phyloP scores from a whole-genome alignment of 495 filamentous ascomycete genomes.

The Rusavskia elegans region DNA sequence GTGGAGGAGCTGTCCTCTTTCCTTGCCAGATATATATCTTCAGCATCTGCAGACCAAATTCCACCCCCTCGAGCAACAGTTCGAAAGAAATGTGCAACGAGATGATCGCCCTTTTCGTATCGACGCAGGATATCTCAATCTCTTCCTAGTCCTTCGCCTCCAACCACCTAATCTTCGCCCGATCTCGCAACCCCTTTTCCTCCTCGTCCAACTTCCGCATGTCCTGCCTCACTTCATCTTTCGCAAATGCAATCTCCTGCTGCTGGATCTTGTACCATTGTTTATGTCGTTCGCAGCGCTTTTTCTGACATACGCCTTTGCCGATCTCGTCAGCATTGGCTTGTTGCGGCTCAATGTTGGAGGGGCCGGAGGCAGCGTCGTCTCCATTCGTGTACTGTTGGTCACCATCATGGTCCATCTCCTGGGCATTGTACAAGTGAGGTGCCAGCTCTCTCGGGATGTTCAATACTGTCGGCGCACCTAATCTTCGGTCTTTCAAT shows the following conservation, averaged over 20 bases:
- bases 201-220: conserved; percentile 28
- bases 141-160: conserved; percentile 6
- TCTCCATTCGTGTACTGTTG: conserved; percentile 8
- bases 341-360: conserved; percentile 12
- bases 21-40: no score
- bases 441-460: conserved; percentile 13
- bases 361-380: conserved; percentile 17
- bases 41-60: no score
- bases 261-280: conserved; percentile 36
- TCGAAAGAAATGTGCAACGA: no score
- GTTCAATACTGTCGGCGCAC: conserved; percentile 10
- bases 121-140: neutral
- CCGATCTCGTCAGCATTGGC: conserved; percentile 20
- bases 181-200: conserved; percentile 28
- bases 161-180: conserved; percentile 31
- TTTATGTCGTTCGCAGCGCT: conserved; percentile 35
- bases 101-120: no score
- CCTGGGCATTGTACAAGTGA: conserved; percentile 2
- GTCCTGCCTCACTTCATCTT: conserved; percentile 23
- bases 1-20: no score
- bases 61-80: no score
- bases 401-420: neutral
- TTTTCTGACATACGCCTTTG: conserved; percentile 34
- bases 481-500: conserved; percentile 25
- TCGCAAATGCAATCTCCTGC: conserved; percentile 32